Conservation (phyloP, 345 rosid species). For the Anacardium occidentale region DNA sequence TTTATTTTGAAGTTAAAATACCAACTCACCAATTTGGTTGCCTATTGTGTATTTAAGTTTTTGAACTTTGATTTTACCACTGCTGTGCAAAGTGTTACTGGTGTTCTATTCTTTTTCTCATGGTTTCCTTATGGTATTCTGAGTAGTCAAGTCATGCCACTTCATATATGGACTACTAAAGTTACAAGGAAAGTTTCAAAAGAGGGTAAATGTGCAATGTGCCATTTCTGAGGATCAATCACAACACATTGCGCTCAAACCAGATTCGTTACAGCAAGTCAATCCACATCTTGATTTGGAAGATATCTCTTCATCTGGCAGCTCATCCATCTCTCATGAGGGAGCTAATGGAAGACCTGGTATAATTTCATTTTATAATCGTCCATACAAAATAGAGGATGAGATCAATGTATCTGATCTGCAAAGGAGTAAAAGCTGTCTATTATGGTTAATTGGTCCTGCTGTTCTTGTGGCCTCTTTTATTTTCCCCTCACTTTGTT, state of each 20-base stretch:
- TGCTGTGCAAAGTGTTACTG: not conserved
- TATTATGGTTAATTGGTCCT: constrained; percentile 83
- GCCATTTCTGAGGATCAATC: constrained; percentile 49
- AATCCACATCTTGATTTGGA: constrained; percentile 32
- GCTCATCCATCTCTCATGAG: constrained; percentile 37
- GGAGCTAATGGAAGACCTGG: constrained; percentile 74
- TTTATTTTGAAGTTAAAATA: constrained; percentile 7
- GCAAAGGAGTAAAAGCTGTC: constrained; percentile 47
- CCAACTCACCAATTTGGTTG: not conserved
- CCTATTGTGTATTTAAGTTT: constrained; percentile 10
- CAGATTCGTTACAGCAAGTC: constrained; percentile 33
- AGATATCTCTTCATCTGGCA: constrained; percentile 32
- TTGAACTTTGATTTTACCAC: constrained; percentile 6
- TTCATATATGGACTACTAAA: constrained; percentile 30
- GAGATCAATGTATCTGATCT: constrained; percentile 23
- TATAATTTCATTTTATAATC: constrained; percentile 70
- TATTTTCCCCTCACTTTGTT: constrained; percentile 78
- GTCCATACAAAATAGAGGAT: constrained; percentile 43
- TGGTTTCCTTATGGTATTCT: constrained; percentile 24
- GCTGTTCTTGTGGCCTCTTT: constrained; percentile 88
- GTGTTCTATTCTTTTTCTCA: constrained; percentile 10
- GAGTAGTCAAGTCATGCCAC: constrained; percentile 32
- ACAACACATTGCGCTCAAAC: constrained; percentile 35
- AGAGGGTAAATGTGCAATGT: constrained; percentile 32
- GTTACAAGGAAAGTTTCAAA: constrained; percentile 29